Base-by-base conservation (phyloP, 2,329 filamentous ascomycete species). In the Diaporthe humulicola region DNA sequence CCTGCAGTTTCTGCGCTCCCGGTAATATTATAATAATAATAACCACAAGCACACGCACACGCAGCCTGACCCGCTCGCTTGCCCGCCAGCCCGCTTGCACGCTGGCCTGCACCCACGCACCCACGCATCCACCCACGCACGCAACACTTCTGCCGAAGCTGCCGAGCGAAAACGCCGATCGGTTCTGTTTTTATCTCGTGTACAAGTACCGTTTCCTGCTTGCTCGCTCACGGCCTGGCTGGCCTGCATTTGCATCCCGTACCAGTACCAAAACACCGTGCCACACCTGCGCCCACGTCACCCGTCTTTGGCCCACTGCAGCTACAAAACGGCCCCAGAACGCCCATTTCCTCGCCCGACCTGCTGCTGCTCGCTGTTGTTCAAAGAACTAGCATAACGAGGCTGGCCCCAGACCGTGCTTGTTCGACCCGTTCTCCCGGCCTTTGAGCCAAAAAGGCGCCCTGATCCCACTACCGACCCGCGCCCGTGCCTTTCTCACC, bases 261-360 rank as follows among this genome's bases (percentile, higher is more conserved):
- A 73, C 52, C n/a, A 45, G 36, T 33, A 73, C 71, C 45, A 60
- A 60, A 60, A 60, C 30, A 50, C 54, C 70, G 36, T 38, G 36
- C 70, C 70, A 36, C 69, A 71, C 57, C 45, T 33, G 42, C 30
- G 33, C 70, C 30, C 56, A 69, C 71, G 60, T 67, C 60, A 73
- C 71, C 48, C 60, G 58, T 45, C 48, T 50, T 12, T 36, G 71
- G 64, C 36, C 45, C 22, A 57, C 66, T 64, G 73, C 73, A 71
- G 66, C 73, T 74, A 74, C 72, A 60, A 71, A 64, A 74, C 73
- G 50, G 66, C 67, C 64, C 52, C 70, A 56, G 64, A 33, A 33
- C 66, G 42, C 56, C 66, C 45, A 57, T 40, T 57, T 56, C 22
- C n/a, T 52, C 56, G 42, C 54, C 40, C 57, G 33, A 40, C 45